A percentile compares a stretch with the other conserved stretches of the same genome.
These are phyloP conservation scores for Picochlorum sp. DNA, from an alignment of 139 green algal species.

Conservation along the genomic window DNA sequence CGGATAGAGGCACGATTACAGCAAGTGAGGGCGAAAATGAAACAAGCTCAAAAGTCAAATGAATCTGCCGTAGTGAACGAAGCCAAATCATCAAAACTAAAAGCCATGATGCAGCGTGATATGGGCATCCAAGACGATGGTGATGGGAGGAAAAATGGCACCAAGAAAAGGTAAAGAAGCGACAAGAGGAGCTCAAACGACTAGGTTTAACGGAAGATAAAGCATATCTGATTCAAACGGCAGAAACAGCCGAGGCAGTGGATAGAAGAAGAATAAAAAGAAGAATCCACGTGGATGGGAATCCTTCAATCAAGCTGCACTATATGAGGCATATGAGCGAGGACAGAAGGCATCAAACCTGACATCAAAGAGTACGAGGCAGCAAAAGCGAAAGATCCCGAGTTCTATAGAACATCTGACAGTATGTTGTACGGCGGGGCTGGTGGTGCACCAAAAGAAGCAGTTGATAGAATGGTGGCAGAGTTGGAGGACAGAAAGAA, in stretches of 20 bases:
- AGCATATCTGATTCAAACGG: conserved; percentile 71
- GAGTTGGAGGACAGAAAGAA: conserved; percentile 66
- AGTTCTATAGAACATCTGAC: conserved; percentile 76
- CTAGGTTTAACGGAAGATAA: conserved; percentile 58
- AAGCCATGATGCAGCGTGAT: conserved; percentile 9
- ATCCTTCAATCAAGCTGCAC: conserved; percentile 55
- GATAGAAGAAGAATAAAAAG: conserved; percentile 72
- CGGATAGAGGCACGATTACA: conserved; percentile 71
- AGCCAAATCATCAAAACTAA: conserved; percentile 22
- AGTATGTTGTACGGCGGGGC: conserved; percentile 62
- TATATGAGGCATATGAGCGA: conserved; percentile 77
- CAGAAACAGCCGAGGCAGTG: conserved; percentile 51
- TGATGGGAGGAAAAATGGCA: conserved; percentile 44
- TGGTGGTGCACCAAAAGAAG: conserved; percentile 48
- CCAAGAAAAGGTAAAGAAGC: conserved; percentile 71
- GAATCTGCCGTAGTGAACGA: conserved; percentile 80
- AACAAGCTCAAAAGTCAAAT: conserved; percentile 76
- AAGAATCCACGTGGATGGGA: conserved; percentile 53
- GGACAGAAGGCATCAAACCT: conserved; percentile 52
- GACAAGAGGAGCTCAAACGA: conserved; percentile 57
- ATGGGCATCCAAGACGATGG: conserved; percentile 2
- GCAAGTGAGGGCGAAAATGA: conserved; percentile 71
- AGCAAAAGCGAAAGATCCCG: conserved; percentile 57
- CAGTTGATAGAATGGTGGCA: conserved; percentile 84
- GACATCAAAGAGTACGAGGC: conserved; percentile 63